Evolutionary conservation across 805 yeast species (phyloP), one percentile per base, ranked within the genome.

Genomic region (Kodamaea neixiangensis): DNA sequence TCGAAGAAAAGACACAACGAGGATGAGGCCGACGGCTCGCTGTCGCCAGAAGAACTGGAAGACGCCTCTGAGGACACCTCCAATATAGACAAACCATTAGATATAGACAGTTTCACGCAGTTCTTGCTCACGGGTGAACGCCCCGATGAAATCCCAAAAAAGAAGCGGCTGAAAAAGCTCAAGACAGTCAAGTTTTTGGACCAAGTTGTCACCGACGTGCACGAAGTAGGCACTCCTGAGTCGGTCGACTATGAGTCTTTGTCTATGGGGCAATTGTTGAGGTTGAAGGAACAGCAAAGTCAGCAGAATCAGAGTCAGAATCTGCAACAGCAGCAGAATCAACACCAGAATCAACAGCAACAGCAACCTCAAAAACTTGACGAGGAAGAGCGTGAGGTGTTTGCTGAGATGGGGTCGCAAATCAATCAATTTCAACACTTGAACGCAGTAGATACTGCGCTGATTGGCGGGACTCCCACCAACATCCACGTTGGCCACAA

Each of bases 71-170:
- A 43, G 25, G 47, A 37, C 31, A 18, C 44, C 22, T 3, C 44
- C 25, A 34, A 34, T 34, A 17, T 34, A 49, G 11, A 49, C 35
- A 67, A 66, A 42, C 82, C 82, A 48, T 76, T 89, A 19, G 97
- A 92, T 63, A 73, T 92, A 57, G 97, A 92, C 65, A 82, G 90
- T 25, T 92, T 92, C 66, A 88, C 96, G 14, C 85, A 87, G 55
- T 83, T 92, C 60, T 76, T 90, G 59, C 70, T 92, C 58, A 89
- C 97, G 0, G 97, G 97, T 2, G 82, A 85, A 56, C 71, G 88
- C 35, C 89, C 89, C 19, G 73, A 66, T 13, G 76, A 79, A 48
- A 49, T 63, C 54, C 58, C 67, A 57, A 63, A 64, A 60, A 70
- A 64, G 60, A 73, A 68, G 51, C 71, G 72, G 48, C 76, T 75